Percentiles rank a stretch among this genome's conserved stretches.
Evolutionary conservation across 83 land plant genomes (phyloP).

Genomic region (Diphasiastrum complanatum): DNA sequence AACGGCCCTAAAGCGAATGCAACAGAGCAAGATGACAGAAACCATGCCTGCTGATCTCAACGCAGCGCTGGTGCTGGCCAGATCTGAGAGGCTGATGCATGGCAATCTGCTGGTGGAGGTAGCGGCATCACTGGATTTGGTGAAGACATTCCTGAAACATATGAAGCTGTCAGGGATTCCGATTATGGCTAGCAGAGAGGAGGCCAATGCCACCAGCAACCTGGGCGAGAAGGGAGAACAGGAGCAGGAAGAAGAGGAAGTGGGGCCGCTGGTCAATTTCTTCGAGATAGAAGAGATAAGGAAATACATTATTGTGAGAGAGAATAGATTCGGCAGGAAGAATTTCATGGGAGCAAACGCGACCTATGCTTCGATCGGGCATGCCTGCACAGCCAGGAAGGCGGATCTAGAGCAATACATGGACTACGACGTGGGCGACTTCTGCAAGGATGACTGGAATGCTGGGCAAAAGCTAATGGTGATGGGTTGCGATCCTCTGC

Average conservation of each 20-base stretch:
- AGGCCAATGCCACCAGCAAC: too few relatives aligned
- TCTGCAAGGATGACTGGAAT: slow-evolving; percentile 18
- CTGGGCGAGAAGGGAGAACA: slow-evolving; percentile 4
- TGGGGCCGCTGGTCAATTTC: slow-evolving; percentile 3
- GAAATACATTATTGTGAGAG: not conserved
- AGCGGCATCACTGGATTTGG: too few relatives aligned
- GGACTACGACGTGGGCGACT: slow-evolving; percentile 15
- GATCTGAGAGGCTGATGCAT: too few relatives aligned
- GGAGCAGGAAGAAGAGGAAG: slow-evolving; percentile 11
- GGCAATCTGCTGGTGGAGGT: too few relatives aligned
- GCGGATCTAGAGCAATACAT: slow-evolving; percentile 15
- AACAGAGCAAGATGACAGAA: too few relatives aligned
- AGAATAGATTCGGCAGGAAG: not conserved
- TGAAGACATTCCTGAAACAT: too few relatives aligned
- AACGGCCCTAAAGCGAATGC: too few relatives aligned
- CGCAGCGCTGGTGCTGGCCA: too few relatives aligned
- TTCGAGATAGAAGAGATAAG: slow-evolving; percentile 4
- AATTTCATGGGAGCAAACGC: slow-evolving; percentile 11
- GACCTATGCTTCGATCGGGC: not conserved
- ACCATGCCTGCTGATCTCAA: too few relatives aligned
- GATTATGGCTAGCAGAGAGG: too few relatives aligned
- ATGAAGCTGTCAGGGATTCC: too few relatives aligned
- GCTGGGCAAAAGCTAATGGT: slow-evolving; percentile 9
- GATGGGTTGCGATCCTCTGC: slow-evolving; percentile 16
- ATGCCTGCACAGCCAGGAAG: slow-evolving; percentile 1